Conservation (phyloP, 1,284 basidiomycete genomes). For the Ganoderma leucocontextum region DNA sequence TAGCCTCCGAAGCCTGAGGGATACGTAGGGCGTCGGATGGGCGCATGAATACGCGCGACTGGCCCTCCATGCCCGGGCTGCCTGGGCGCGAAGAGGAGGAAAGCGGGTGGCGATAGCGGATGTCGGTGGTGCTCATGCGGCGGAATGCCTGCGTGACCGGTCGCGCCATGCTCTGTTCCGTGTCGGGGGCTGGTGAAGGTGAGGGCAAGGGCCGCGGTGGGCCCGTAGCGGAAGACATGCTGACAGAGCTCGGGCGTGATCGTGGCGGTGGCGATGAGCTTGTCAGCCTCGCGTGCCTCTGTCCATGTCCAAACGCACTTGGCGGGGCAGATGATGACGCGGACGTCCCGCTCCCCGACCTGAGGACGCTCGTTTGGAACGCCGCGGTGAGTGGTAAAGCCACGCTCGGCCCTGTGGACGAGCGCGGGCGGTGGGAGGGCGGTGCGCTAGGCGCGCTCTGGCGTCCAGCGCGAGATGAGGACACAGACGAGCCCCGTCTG, state of each 20-base stretch:
- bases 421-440: slow-evolving; percentile 36
- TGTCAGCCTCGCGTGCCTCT: slow-evolving; percentile 32
- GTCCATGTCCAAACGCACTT: slow-evolving; percentile 21
- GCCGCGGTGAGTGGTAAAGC: slow-evolving; percentile 36
- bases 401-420: slow-evolving; percentile 32
- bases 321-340: slow-evolving; percentile 6
- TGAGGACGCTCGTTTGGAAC: slow-evolving; percentile 37
- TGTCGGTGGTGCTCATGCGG: slow-evolving; percentile 36
- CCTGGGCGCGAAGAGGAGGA: slow-evolving; percentile 7
- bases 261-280: slow-evolving; percentile 19
- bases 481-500: slow-evolving; percentile 18
- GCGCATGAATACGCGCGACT: slow-evolving; percentile 18
- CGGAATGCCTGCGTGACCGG: slow-evolving; percentile 29
- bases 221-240: slow-evolving; percentile 18
- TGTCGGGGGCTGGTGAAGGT: slow-evolving; percentile 16
- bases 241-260: slow-evolving; percentile 32
- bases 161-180: slow-evolving; percentile 15
- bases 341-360: slow-evolving; percentile 23
- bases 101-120: slow-evolving; percentile 29
- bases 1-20: slow-evolving; percentile 20
- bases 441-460: slow-evolving; percentile 34
- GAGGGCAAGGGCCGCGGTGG: slow-evolving; percentile 21
- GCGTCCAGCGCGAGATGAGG: slow-evolving; percentile 26
- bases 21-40: slow-evolving; percentile 14
- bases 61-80: slow-evolving; percentile 5